Percentiles rank a stretch among this genome's conserved stretches.
Conservation (phyloP, 31 red algal genomes). For the Bonnemaisonia californica region DNA sequence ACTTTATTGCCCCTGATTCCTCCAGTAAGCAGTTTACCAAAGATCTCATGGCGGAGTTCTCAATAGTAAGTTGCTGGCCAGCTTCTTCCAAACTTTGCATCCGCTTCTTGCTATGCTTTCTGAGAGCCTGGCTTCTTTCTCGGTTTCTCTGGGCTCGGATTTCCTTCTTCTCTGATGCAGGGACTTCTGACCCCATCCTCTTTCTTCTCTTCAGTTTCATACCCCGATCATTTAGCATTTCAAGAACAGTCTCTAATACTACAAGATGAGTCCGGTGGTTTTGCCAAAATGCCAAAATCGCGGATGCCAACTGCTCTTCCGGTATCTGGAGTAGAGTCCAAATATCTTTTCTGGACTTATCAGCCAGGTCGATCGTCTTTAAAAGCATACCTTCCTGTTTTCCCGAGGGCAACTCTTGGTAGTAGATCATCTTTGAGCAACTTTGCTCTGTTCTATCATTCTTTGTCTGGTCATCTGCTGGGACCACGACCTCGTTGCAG, state of each 20-base stretch:
- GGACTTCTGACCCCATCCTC: conserved; percentile 58
- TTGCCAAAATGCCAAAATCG: conserved; percentile 37
- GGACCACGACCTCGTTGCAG: too few relatives aligned
- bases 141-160: conserved; percentile 70
- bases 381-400: conserved; percentile 19
- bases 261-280: conserved; percentile 19
- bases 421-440: too few relatives aligned
- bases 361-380: not conserved
- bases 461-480: too few relatives aligned
- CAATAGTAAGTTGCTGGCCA: conserved; percentile 27
- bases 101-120: conserved; percentile 49
- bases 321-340: conserved; percentile 31
- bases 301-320: conserved; percentile 9
- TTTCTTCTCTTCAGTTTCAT: conserved; percentile 60
- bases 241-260: conserved; percentile 4
- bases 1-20: conserved; percentile 7
- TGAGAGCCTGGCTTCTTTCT: conserved; percentile 58
- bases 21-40: conserved; percentile 54
- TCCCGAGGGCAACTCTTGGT: too few relatives aligned
- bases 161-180: conserved; percentile 54
- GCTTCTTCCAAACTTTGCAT: conserved; percentile 30
- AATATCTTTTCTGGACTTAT: conserved; percentile 30
- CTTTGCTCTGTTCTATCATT: too few relatives aligned
- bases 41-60: conserved; percentile 45
- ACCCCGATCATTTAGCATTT: conserved; percentile 32